Conservation (phyloP, 1,284 basidiomycete species). For the Heterobasidion parviporum region DNA sequence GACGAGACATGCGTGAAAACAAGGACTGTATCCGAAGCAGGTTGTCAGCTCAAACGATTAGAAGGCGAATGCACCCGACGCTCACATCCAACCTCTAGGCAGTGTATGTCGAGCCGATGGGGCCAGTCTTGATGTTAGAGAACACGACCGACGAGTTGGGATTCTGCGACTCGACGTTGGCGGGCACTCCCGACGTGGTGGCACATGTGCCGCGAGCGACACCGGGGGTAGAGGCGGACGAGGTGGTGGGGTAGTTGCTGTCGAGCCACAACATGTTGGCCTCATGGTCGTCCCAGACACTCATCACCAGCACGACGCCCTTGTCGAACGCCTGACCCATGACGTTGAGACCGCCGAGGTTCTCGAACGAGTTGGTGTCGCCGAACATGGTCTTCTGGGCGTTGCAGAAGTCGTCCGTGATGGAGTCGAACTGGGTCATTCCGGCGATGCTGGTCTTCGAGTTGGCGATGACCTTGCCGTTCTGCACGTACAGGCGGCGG, state of each 20-base stretch:
- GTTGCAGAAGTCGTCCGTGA: constrained; percentile 30
- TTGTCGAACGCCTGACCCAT: constrained; percentile 35
- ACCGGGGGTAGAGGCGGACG: constrained; percentile 33
- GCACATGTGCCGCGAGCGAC: constrained; percentile 46
- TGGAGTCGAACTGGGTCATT: constrained; percentile 26
- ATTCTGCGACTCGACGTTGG: constrained; percentile 32
- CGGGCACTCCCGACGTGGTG: constrained; percentile 37
- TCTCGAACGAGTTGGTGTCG: constrained; percentile 26
- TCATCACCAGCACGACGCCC: constrained; percentile 49
- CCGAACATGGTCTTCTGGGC: constrained; percentile 29
- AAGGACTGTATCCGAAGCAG: no score
- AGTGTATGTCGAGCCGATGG: constrained; percentile 35
- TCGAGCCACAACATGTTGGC: constrained; percentile 58
- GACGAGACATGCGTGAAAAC: no score
- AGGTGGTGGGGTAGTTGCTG: constrained; percentile 39
- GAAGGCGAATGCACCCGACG: no score
- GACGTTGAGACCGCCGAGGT: constrained; percentile 25
- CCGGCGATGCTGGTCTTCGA: constrained; percentile 34
- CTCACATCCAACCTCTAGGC: neutral
- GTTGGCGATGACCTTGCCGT: constrained; percentile 43
- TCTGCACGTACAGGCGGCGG: constrained; percentile 45
- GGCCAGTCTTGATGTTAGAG: constrained; percentile 51
- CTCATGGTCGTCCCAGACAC: constrained; percentile 49
- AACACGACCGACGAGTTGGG: constrained; percentile 37
- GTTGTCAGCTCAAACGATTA: no score